phyloP scores from a whole-genome alignment of 495 filamentous ascomycete genomes.

The Beverwykella pulmonaria region DNA sequence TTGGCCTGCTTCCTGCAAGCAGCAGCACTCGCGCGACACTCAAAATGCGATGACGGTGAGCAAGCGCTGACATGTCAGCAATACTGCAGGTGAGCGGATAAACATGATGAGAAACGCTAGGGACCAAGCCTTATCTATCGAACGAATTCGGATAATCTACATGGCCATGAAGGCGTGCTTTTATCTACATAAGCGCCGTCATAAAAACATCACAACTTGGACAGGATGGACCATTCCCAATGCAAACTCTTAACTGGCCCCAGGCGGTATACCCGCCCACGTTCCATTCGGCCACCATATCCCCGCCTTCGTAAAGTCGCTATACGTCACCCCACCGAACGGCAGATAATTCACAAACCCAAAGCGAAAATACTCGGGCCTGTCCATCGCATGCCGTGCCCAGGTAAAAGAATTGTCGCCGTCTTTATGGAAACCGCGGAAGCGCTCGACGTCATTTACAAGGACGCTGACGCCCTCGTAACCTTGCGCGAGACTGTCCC shows the following conservation, averaged over 20 bases:
- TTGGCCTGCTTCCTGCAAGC: not conserved
- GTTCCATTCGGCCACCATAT: slow-evolving; percentile 68
- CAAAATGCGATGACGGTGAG: not conserved
- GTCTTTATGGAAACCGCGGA: slow-evolving; percentile 42
- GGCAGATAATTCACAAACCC: slow-evolving; percentile 66
- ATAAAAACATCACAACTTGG: not conserved
- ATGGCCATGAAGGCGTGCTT: not conserved
- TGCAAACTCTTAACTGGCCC: slow-evolving; percentile 39
- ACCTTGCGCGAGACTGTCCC: slow-evolving; percentile 50
- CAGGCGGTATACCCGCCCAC: slow-evolving; percentile 63
- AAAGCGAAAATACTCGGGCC: slow-evolving; percentile 80
- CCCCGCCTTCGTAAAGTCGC: slow-evolving; percentile 78
- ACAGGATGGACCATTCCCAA: not conserved
- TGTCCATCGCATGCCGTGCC: slow-evolving; percentile 17
- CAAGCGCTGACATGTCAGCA: not conserved
- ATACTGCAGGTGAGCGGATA: not conserved
- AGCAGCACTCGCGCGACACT: not conserved
- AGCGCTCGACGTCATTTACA: slow-evolving; percentile 93
- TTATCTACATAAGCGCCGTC: slow-evolving; percentile 2
- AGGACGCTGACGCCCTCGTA: slow-evolving; percentile 81
- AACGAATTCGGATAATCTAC: no score
- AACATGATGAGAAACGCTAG: no score
- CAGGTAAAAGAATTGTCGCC: slow-evolving; percentile 34
- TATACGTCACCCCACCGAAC: slow-evolving; percentile 53
- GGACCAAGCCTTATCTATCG: no score